Base-by-base conservation (phyloP, 352 stramenopile genomes). In the Pythium dissotocum region DNA sequence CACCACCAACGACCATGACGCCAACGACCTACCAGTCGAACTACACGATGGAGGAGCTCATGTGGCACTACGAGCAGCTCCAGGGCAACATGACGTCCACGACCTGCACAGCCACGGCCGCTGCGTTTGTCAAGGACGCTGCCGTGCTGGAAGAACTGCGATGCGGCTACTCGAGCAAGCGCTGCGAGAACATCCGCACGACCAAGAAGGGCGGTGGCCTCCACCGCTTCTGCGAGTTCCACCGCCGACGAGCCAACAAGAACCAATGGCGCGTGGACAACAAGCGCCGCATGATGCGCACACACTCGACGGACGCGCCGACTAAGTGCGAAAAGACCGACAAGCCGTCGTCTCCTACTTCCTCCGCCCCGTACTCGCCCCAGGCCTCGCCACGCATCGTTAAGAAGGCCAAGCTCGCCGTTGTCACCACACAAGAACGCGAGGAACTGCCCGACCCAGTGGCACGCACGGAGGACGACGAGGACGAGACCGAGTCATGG, bases 191-290 rank as follows among this genome's bases (percentile, higher is more conserved):
- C 48, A 53, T 66, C 49, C 60, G 60, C 60, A 66, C 60, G 6
- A 66, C 60, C 60, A 66, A 66, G 49, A 66, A 66, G 12, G 60
- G 60, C 60, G 60, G 60, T 14, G 60, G 60, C 14, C 49, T 66
- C 16, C 60, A 66, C 35, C 60, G 60, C 16, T 65, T 65, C 21
- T 65, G 58, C 46, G 58, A 65, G 21, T 65, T 65, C 38, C 85
- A 93, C 61, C 83, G 85, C 32, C 77, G 77, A 56, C 83, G 82
- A 28, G 85, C 85, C 67, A 93, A 93, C 65, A 76, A 87, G 60
- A 87, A 87, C 61, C 85, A 93, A 69, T 78, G 85, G 46, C 84
- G 85, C 9, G 79, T 89, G 56, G 82, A 93, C 13, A 70, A 79
- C 54, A 81, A 84, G 69, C 78, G 78, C 57, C 73, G 73, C 48